Percentiles rank a stretch among this genome's conserved stretches.
Evolutionary conservation across 805 yeast species (phyloP).

Genomic region (Zygoascus flipseniorum): DNA sequence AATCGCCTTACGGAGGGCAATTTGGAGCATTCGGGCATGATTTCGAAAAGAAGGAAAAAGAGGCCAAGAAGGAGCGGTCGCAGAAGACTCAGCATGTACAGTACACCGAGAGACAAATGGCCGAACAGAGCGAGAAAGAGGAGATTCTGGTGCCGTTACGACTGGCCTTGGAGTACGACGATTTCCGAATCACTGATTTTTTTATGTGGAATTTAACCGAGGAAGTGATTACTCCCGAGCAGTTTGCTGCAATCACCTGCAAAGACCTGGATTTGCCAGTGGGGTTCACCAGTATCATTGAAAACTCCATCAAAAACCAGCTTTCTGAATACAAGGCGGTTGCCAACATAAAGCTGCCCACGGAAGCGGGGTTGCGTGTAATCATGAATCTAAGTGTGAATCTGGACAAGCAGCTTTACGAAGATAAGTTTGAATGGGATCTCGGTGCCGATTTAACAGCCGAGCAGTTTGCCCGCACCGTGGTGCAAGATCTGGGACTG

Average conservation of each 20-base stretch:
- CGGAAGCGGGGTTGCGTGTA: constrained; percentile 60
- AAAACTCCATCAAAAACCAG: constrained; percentile 68
- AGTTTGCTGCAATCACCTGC: constrained; percentile 66
- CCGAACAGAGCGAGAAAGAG: constrained; percentile 34
- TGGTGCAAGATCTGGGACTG: constrained; percentile 79
- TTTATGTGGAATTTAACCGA: constrained; percentile 71
- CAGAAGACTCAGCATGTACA: constrained; percentile 31
- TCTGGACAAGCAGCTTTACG: constrained; percentile 72
- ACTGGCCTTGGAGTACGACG: constrained; percentile 50
- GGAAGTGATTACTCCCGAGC: constrained; percentile 58
- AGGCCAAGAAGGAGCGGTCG: constrained; percentile 32
- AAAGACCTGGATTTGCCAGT: constrained; percentile 76
- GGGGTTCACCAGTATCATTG: constrained; percentile 50
- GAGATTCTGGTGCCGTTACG: constrained; percentile 57
- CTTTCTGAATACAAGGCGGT: constrained; percentile 64
- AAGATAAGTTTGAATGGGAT: constrained; percentile 95
- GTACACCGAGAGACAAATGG: constrained; percentile 30
- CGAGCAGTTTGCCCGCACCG: constrained; percentile 70
- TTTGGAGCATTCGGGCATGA: not conserved
- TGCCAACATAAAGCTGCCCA: constrained; percentile 58
- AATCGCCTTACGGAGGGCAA: constrained; percentile 6
- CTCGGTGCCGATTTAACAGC: constrained; percentile 53
- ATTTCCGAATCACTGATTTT: constrained; percentile 48
- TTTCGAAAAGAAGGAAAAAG: constrained; percentile 8
- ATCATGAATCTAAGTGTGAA: constrained; percentile 75